Conservation (phyloP, 495 filamentous ascomycete species). For the Podospora anserina region DNA sequence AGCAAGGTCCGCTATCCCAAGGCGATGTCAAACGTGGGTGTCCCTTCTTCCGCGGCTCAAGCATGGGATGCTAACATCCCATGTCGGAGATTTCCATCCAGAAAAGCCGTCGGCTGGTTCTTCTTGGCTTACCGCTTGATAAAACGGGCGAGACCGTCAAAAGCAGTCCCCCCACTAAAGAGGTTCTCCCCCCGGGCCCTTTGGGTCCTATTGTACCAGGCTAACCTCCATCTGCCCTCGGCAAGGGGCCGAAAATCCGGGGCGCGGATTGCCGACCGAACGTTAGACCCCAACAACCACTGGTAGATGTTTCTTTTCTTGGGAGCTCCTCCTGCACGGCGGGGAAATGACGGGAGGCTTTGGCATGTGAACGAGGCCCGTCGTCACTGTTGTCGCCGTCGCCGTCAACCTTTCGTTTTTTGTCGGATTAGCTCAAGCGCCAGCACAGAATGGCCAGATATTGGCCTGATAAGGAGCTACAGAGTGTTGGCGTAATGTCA, state of each 20-base stretch:
- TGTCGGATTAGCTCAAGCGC: neutral
- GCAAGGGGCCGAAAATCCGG: conserved; percentile 10
- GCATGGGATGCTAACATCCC: neutral
- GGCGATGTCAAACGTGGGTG: neutral
- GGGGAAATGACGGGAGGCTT: neutral
- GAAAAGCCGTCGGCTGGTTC: neutral
- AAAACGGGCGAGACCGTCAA: neutral
- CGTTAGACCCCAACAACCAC: conserved; percentile 1
- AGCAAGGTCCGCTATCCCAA: neutral
- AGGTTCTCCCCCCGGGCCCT: neutral
- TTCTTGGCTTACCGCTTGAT: neutral
- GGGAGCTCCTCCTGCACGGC: neutral
- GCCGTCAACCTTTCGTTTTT: neutral
- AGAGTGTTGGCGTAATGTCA: neutral
- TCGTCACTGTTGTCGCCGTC: neutral
- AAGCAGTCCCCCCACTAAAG: neutral
- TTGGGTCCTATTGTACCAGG: neutral
- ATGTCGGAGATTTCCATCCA: conserved; percentile 3
- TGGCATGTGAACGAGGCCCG: neutral
- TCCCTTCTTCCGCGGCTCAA: neutral
- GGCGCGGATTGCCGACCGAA: conserved; percentile 1
- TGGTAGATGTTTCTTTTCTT: neutral
- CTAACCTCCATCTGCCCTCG: conserved; percentile 6
- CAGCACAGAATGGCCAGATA: neutral
- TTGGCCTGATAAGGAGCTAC: neutral